These are phyloP conservation scores for Fraxinus floribunda DNA, from an alignment of 305 asterid species.

Conservation along the genomic window DNA sequence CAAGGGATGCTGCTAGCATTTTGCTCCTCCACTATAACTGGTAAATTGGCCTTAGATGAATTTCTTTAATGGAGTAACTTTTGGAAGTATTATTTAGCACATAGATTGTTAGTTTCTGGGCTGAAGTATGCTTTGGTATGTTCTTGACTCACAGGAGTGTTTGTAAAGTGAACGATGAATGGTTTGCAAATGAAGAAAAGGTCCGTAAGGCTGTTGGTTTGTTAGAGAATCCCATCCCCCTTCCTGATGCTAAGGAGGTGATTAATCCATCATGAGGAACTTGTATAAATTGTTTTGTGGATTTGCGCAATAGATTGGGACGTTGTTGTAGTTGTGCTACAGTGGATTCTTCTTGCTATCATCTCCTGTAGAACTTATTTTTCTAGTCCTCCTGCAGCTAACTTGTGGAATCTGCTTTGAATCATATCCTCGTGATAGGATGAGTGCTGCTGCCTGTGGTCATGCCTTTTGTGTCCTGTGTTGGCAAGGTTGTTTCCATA, in stretches of 20 bases:
- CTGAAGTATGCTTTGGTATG: conserved; percentile 30
- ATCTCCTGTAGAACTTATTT: conserved; percentile 21
- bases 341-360: conserved; percentile 7
- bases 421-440: conserved; percentile 51
- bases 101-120: conserved; percentile 13
- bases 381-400: conserved; percentile 50
- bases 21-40: conserved; percentile 89
- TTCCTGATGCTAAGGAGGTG: conserved; percentile 81
- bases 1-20: conserved; percentile 82
- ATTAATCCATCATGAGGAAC: conserved; percentile 21
- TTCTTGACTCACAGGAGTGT: conserved; percentile 76
- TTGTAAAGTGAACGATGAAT: conserved; percentile 84
- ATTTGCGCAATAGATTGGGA: conserved; percentile 15
- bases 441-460: conserved; percentile 81
- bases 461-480: conserved; percentile 86
- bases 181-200: conserved; percentile 84
- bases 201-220: conserved; percentile 74
- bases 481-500: conserved; percentile 73
- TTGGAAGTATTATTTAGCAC: conserved; percentile 1
- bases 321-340: neutral
- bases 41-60: conserved; percentile 39
- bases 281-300: conserved; percentile 19
- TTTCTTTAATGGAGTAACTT: conserved; percentile 15
- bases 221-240: conserved; percentile 54
- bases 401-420: conserved; percentile 98